Base-by-base conservation (phyloP, 345 rosid genomes). In the Anacardium occidentale region DNA sequence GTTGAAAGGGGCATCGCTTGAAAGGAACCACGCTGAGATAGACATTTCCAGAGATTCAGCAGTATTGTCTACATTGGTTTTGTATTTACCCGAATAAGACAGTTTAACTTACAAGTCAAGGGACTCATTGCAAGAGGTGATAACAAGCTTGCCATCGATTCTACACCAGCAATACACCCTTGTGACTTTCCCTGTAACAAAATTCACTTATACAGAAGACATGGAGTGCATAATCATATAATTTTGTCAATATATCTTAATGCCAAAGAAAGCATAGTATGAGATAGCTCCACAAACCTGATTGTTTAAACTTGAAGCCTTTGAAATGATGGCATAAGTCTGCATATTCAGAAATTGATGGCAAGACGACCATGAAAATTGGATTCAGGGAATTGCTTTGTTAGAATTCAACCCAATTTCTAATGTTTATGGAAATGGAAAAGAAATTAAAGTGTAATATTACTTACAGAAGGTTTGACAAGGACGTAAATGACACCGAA, bases 41-140 rank as follows among this genome's bases (percentile, higher is more conserved):
- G 10, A 10, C 60, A 17, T 45, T 7, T 29, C 3, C 32, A 50
- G 32, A 61, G 2, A 37, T 44, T 44, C 37, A 69, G 62, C 34
- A 42, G 66, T 32, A 60, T n/a, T 13, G 51, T 29, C 42, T 20
- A 29, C 17, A 54, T 32, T 3, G 42, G 47, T 50, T 22, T 63
- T 47, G 18, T 29, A 3, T 29, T 21, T 15, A 20, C 11, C 20
- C 29, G 55, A 13, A 29, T 12, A 21, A 50, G 5, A 3, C 17
- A 51, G 5, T 7, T 11, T 42, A 64, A 70, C 81, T 82, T 66
- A 84, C 87, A 50, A 18, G 87, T 86, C 77, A 86, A 70, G 70
- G 90, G 90, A 77, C 83, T 86, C 82, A 84, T 84, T 65, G 78
- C 84, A 45, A 86, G 64, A 0, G 90, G 87, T 5, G 87, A 86